A percentile compares a stretch with the other conserved stretches of the same genome.
phyloP scores from a whole-genome alignment of 257 asterid genomes.

The Vinca minor region DNA sequence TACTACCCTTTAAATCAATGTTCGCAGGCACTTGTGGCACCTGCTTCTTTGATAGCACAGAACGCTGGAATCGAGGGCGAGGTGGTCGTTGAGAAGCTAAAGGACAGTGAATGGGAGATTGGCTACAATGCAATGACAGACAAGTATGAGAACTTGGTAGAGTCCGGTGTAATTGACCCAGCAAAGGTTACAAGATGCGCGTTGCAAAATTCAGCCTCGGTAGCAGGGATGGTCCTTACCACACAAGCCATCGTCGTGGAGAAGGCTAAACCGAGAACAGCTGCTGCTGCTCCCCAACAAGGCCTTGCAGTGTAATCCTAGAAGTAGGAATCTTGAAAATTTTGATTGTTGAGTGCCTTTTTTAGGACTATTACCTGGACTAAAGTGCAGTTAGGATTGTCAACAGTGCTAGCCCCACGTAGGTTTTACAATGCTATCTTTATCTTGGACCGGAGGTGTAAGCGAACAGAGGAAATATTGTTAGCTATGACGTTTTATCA shows the following conservation, averaged over 20 bases:
- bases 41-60: slow-evolving; percentile 76
- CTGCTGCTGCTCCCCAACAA: slow-evolving; percentile 39
- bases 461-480: background rate
- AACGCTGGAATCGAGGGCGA: slow-evolving; percentile 95
- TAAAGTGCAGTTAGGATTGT: background rate
- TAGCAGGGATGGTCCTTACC: slow-evolving; percentile 97
- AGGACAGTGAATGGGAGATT: slow-evolving; percentile 64
- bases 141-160: slow-evolving; percentile 63
- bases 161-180: slow-evolving; percentile 84
- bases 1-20: no score
- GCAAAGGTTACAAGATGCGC: slow-evolving; percentile 94
- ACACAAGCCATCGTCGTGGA: slow-evolving; percentile 97
- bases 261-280: slow-evolving; percentile 55
- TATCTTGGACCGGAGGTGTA: background rate
- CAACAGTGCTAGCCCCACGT: background rate
- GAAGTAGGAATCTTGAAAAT: background rate
- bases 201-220: slow-evolving; percentile 72
- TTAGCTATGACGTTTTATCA: no score
- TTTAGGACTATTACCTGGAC: background rate
- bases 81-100: slow-evolving; percentile 85
- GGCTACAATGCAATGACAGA: slow-evolving; percentile 94
- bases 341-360: slow-evolving; percentile 2
- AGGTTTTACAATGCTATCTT: background rate
- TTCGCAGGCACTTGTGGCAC: no score
- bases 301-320: slow-evolving; percentile 20